Conservation (phyloP, 805 yeast species). For the Metschnikowia lochheadii region DNA sequence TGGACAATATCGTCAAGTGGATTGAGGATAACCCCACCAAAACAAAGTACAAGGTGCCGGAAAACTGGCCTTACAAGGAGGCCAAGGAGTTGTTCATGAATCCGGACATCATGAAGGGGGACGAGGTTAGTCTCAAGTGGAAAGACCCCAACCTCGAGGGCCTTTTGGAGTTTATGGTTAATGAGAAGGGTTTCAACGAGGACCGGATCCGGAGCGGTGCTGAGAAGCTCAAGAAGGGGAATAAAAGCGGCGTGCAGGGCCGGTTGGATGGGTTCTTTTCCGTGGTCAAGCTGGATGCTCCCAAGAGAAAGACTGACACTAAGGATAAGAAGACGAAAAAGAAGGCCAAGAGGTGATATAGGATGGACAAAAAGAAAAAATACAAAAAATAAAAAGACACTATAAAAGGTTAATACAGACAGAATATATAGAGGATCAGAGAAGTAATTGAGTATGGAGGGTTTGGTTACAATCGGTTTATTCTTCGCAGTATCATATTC, state of each 20-base stretch:
- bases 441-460: too few relatives aligned
- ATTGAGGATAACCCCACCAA: conserved; percentile 52
- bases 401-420: too few relatives aligned
- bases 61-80: conserved; percentile 88
- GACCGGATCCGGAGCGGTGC: conserved; percentile 88
- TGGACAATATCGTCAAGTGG: conserved; percentile 71
- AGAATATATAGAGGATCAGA: too few relatives aligned
- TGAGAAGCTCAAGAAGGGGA: conserved; percentile 75
- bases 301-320: conserved; percentile 33
- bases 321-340: conserved; percentile 31
- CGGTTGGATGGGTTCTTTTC: conserved; percentile 89
- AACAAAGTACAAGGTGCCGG: conserved; percentile 80
- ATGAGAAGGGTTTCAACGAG: conserved; percentile 86
- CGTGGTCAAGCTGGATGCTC: conserved; percentile 45
- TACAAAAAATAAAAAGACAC: too few relatives aligned
- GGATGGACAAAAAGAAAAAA: too few relatives aligned
- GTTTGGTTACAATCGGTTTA: background rate
- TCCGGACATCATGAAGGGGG: conserved; percentile 72
- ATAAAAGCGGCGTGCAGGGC: conserved; percentile 84
- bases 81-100: conserved; percentile 79
- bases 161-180: conserved; percentile 75
- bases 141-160: conserved; percentile 82
- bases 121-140: conserved; percentile 76
- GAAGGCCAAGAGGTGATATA: conserved; percentile 16
- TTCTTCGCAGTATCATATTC: background rate